Percentiles rank a stretch among this genome's conserved stretches.
phyloP scores from a whole-genome alignment of 2,329 filamentous ascomycete genomes.

The Ophiostoma sp. region DNA sequence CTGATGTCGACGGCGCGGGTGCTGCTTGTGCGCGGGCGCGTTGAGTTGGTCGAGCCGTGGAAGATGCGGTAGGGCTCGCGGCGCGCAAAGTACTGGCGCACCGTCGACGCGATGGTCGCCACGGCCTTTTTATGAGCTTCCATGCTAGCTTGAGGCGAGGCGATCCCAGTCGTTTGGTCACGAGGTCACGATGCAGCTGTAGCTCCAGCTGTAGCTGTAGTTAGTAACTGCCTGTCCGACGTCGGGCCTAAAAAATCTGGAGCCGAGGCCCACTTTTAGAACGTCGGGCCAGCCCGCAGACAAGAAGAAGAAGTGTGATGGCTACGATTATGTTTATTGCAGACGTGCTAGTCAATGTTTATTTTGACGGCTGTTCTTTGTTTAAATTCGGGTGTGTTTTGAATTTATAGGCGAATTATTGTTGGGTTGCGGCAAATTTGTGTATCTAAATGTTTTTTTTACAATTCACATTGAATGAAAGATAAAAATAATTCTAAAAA shows the following conservation, averaged over 20 bases:
- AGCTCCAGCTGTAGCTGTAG: neutral
- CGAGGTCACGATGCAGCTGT: neutral
- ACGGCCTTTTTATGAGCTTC: slow-evolving; percentile 49
- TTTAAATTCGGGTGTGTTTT: no score
- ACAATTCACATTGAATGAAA: no score
- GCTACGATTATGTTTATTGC: no score
- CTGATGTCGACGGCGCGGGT: slow-evolving; percentile 53
- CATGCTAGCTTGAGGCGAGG: slow-evolving; percentile 32
- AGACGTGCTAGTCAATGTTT: no score
- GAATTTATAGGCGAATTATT: no score
- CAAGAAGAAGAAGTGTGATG: neutral
- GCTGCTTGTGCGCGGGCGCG: slow-evolving; percentile 46
- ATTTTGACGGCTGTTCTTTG: no score
- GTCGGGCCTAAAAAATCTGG: slow-evolving; percentile 3
- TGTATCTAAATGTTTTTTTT: no score
- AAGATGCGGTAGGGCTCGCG: slow-evolving; percentile 64
- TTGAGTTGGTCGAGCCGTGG: slow-evolving; percentile 74
- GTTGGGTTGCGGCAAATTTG: no score
- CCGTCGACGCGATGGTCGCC: slow-evolving; percentile 43
- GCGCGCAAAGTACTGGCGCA: slow-evolving; percentile 45
- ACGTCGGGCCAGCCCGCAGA: neutral
- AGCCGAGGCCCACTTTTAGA: neutral
- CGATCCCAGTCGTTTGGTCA: neutral
- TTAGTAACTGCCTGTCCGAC: neutral
- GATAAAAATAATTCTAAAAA: no score